These are phyloP conservation scores for Pythium monospermum DNA, from an alignment of 352 stramenopile species.

Conservation along the genomic window DNA sequence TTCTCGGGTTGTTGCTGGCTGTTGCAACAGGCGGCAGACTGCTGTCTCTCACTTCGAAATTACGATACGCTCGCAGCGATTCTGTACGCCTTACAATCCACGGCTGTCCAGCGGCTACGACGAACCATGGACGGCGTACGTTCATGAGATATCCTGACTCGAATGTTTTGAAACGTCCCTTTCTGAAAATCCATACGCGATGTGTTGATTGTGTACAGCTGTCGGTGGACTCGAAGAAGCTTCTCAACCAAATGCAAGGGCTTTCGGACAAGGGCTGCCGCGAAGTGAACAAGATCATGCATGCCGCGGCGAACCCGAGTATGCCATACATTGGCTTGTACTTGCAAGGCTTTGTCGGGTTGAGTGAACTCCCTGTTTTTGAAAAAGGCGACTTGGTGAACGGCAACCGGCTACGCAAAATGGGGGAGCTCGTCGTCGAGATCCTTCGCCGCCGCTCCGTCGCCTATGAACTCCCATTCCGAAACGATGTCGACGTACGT, in stretches of 20 bases:
- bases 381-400: constrained; percentile 67
- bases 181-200: neutral
- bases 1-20: too few species aligned
- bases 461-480: constrained; percentile 54
- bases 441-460: constrained; percentile 72
- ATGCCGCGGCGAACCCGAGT: constrained; percentile 55
- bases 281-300: constrained; percentile 85
- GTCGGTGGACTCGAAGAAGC: constrained; percentile 51
- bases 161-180: neutral
- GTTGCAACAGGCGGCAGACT: constrained; percentile 68
- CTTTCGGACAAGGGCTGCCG: constrained; percentile 79
- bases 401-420: constrained; percentile 55
- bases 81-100: constrained; percentile 82
- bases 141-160: too few species aligned
- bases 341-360: constrained; percentile 73
- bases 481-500: constrained; percentile 61
- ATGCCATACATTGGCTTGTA: constrained; percentile 88
- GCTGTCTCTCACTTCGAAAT: constrained; percentile 68
- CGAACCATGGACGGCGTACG: constrained; percentile 73
- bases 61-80: constrained; percentile 82
- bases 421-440: constrained; percentile 73
- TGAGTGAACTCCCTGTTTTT: constrained; percentile 77
- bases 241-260: constrained; percentile 73
- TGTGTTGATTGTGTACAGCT: constrained; percentile 30
- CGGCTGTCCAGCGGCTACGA: constrained; percentile 74